Base-by-base conservation (phyloP, 208 protist species). In the Plasmodiophora brassicae region DNA sequence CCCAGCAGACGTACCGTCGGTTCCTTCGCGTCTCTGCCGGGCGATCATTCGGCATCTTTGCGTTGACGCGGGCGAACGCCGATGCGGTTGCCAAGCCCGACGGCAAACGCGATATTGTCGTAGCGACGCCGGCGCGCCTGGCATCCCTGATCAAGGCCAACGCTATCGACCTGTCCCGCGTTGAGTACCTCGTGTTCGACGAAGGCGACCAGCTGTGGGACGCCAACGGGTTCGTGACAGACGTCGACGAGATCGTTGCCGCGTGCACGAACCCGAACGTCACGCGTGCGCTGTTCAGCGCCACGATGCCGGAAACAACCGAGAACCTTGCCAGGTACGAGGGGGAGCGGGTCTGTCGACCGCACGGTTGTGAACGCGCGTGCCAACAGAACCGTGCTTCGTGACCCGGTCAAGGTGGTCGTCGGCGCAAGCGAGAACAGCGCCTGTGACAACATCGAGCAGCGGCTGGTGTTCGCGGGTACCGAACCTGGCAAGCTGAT, bases 241-340 rank as follows among this genome's bases (percentile, higher is more conserved):
- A 78, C 32, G 65, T 78, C 41, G 65, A 78, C 65, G 65, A 78
- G 41, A 78, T 78, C n/a, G 14, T 78, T 78, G 65, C 65, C 20
- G 5, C 65, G 14, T 78, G 65, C n/a, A 78, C 5, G 20, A 5
- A 78, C 41, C 65, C n/a, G 41, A 78, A 78, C 10, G 41, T 78
- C 41, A 32, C n/a, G 32, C 65, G 65, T 78, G 65, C 65, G 5
- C 65, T 78, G 5, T 78, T 78, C n/a, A 78, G 65, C n/a, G 65
- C 65, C 5, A 78, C 65, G n/a, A 78, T 78, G 65, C 65, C 65
- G n/a, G 50, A 25, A 28, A 57, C 25, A 25, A n/a, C n/a, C n/a
- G n/a, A n/a, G n/a, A n/a, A n/a, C n/a, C n/a, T n/a, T n/a, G n/a
- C n/a, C n/a, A n/a, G n/a, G n/a, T n/a, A n/a, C n/a, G n/a, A n/a